These are phyloP conservation scores for Lactifluus subvellereus DNA, from an alignment of 768 basidiomycete genomes.

Conservation along the genomic window DNA sequence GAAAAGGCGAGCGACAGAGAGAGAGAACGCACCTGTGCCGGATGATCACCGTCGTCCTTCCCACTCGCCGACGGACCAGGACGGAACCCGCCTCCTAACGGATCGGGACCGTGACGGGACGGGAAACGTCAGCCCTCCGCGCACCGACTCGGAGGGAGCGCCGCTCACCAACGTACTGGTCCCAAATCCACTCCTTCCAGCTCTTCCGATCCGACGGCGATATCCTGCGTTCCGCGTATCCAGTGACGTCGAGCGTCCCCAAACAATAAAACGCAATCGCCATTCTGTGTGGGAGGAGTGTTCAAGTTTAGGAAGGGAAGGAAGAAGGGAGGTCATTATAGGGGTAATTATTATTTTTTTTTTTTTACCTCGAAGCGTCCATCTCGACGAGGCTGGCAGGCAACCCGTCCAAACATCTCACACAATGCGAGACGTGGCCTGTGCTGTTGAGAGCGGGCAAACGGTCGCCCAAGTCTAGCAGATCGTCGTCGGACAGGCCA, in stretches of 20 bases:
- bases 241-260: slow-evolving; percentile 75
- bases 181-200: slow-evolving; percentile 88
- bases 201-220: slow-evolving; percentile 46
- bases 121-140: neutral
- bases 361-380: slow-evolving; percentile 62
- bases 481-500: neutral
- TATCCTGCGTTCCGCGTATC: slow-evolving; percentile 41
- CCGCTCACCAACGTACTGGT: slow-evolving; percentile 61
- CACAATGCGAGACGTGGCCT: slow-evolving; percentile 60
- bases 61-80: slow-evolving; percentile 69
- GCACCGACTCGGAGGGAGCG: neutral
- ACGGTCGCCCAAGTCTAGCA: neutral
- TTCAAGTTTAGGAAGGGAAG: too few species aligned
- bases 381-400: slow-evolving; percentile 61
- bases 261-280: slow-evolving; percentile 87
- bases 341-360: neutral
- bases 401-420: slow-evolving; percentile 63
- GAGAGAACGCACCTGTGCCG: slow-evolving; percentile 21
- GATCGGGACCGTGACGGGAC: too few species aligned
- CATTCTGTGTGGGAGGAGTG: slow-evolving; percentile 49
- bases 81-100: slow-evolving; percentile 47
- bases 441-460: slow-evolving; percentile 35
- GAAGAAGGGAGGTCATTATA: neutral
- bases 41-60: slow-evolving; percentile 32
- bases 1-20: slow-evolving; percentile 18